Evolutionary conservation across 1,284 basidiomycete species (phyloP).

Genomic region (Trametes sp.): DNA sequence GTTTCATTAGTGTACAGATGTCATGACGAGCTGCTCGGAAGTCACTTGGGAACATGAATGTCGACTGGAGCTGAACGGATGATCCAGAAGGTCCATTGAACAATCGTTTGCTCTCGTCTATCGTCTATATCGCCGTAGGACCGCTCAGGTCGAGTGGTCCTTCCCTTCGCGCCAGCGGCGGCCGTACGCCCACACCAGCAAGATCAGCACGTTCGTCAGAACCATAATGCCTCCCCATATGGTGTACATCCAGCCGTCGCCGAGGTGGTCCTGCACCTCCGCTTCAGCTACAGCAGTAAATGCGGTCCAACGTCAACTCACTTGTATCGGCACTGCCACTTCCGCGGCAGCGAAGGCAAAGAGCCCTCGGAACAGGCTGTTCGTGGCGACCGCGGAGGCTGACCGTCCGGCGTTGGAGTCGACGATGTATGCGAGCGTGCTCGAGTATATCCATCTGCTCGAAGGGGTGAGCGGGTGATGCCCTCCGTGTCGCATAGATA

Average conservation of each 20-base stretch:
- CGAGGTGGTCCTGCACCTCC: constrained; percentile 51
- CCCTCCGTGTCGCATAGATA: neutral
- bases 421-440: constrained; percentile 76
- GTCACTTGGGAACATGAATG: no score
- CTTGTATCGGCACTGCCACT: constrained; percentile 70
- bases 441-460: constrained; percentile 71
- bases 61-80: no score
- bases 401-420: constrained; percentile 80
- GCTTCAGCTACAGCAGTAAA: neutral
- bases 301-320: constrained; percentile 31
- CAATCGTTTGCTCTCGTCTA: neutral
- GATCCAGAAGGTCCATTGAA: no score
- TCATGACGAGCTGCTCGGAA: no score
- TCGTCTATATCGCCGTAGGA: neutral
- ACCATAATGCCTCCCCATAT: constrained; percentile 70
- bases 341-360: constrained; percentile 76
- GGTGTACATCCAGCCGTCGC: constrained; percentile 79
- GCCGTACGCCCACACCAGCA: constrained; percentile 57
- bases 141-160: neutral
- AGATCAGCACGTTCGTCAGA: constrained; percentile 54
- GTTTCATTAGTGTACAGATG: no score
- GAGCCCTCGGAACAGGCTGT: constrained; percentile 73
- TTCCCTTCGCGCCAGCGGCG: constrained; percentile 46
- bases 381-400: constrained; percentile 71
- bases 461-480: neutral